A percentile compares a stretch with the other conserved stretches of the same genome.
These are phyloP conservation scores for Leccinum fuscescens DNA, from an alignment of 1,284 basidiomycete genomes.

Conservation along the genomic window DNA sequence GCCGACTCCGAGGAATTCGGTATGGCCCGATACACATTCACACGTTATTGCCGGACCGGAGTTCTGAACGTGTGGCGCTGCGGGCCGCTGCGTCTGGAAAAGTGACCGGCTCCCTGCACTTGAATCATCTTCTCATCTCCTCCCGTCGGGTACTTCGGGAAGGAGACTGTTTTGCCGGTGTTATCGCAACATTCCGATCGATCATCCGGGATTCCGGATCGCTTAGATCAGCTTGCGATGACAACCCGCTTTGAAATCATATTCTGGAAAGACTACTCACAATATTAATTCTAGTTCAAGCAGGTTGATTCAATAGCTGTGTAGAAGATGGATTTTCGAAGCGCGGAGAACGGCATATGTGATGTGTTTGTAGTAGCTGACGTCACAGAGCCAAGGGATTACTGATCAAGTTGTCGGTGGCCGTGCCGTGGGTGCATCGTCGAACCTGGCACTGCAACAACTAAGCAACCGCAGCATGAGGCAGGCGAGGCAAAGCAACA, in stretches of 20 bases:
- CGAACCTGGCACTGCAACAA: slow-evolving; percentile 23
- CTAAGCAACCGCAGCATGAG: slow-evolving; percentile 15
- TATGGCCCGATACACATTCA: background rate
- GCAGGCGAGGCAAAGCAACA: slow-evolving; percentile 40
- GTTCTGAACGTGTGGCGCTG: too few species aligned
- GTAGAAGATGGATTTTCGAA: background rate
- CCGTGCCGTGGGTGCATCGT: slow-evolving; percentile 15
- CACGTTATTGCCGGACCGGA: too few species aligned
- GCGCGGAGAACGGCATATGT: slow-evolving; percentile 15
- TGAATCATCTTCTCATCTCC: too few species aligned
- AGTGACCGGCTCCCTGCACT: too few species aligned
- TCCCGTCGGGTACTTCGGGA: background rate
- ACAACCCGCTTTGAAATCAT: background rate
- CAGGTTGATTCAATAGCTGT: too few species aligned
- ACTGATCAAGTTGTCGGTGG: slow-evolving; percentile 41
- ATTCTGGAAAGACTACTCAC: too few species aligned
- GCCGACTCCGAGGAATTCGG: background rate
- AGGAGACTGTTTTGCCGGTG: slow-evolving; percentile 26
- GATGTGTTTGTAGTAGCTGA: slow-evolving; percentile 57
- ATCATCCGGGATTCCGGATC: slow-evolving; percentile 42
- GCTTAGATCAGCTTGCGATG: background rate
- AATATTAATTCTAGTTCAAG: too few species aligned
- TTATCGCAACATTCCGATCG: slow-evolving; percentile 47
- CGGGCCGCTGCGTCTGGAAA: too few species aligned
- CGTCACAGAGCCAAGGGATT: background rate